Conservation (phyloP, 441 rosid genomes). For the California macrophylla region DNA sequence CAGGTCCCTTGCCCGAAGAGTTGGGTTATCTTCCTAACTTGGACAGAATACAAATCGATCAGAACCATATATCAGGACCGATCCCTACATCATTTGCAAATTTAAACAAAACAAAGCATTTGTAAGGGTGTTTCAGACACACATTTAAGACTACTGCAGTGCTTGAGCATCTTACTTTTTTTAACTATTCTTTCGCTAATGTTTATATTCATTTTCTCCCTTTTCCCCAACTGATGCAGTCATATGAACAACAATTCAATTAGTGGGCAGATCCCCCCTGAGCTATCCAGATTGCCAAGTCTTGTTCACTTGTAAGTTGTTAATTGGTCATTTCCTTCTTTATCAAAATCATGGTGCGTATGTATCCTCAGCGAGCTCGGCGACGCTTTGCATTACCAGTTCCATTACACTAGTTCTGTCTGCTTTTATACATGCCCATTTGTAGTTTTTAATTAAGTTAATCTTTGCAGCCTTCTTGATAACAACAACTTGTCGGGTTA, state of each 20-base stretch:
- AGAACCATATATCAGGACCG: slow-evolving; percentile 73
- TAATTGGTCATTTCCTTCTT: slow-evolving; percentile 15
- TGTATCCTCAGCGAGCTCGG: slow-evolving; percentile 7
- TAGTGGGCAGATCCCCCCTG: slow-evolving; percentile 83
- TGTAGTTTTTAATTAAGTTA: slow-evolving; percentile 11
- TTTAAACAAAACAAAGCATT: slow-evolving; percentile 74
- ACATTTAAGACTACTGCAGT: slow-evolving; percentile 6
- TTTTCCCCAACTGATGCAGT: slow-evolving; percentile 39
- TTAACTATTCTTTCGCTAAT: slow-evolving; percentile 4
- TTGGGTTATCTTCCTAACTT: slow-evolving; percentile 75
- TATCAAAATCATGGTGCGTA: slow-evolving; percentile 6
- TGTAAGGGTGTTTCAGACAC: slow-evolving; percentile 48
- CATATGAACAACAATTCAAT: slow-evolving; percentile 98
- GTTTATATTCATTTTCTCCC: slow-evolving; percentile 12
- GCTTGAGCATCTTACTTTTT: background rate
- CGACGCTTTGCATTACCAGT: slow-evolving; percentile 3
- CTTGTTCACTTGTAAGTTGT: slow-evolving; percentile 91
- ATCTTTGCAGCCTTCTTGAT: slow-evolving; percentile 70
- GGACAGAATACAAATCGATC: slow-evolving; percentile 89
- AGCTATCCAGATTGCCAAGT: slow-evolving; percentile 58
- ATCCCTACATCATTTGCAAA: slow-evolving; percentile 69
- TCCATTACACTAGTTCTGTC: slow-evolving; percentile 8
- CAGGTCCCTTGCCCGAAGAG: slow-evolving; percentile 74
- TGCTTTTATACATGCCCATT: slow-evolving; percentile 4
- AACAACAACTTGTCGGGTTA: slow-evolving; percentile 75